phyloP scores from a whole-genome alignment of 192 early-diverging fungal genomes.

The Gorgonomyces haynaldii region DNA sequence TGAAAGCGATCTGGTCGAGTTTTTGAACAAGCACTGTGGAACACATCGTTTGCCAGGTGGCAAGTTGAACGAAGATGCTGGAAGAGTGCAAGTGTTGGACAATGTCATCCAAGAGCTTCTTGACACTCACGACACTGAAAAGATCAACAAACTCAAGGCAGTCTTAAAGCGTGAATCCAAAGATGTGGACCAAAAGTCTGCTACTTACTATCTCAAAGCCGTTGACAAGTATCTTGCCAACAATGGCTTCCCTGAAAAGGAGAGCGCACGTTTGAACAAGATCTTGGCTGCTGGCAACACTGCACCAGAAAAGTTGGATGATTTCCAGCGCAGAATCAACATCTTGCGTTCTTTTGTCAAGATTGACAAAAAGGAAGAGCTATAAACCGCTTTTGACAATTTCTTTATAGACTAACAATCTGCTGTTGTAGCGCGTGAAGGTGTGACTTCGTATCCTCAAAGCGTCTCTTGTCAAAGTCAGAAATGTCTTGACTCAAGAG shows the following conservation, averaged over 20 bases:
- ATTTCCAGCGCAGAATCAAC: conserved; percentile 78
- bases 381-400: too few relatives aligned
- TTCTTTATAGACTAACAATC: too few relatives aligned
- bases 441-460: too few relatives aligned
- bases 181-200: conserved; percentile 22
- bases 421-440: too few relatives aligned
- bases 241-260: conserved; percentile 61
- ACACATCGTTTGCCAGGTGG: conserved; percentile 68
- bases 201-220: conserved; percentile 82
- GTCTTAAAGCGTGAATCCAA: conserved; percentile 24
- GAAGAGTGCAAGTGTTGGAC: conserved; percentile 50
- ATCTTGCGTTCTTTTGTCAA: conserved; percentile 44
- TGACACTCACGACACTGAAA: conserved; percentile 24
- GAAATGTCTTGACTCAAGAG: too few relatives aligned
- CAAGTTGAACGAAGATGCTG: conserved; percentile 51
- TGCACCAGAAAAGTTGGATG: conserved; percentile 61
- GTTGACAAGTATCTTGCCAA: conserved; percentile 74
- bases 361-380: neutral
- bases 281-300: conserved; percentile 60
- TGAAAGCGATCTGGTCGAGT: conserved; percentile 63
- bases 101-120: conserved; percentile 48
- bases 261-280: conserved; percentile 70
- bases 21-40: conserved; percentile 74
- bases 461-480: too few relatives aligned
- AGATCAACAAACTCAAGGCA: conserved; percentile 31